phyloP scores from a whole-genome alignment of 345 rosid genomes.

The Brassica cretica region DNA sequence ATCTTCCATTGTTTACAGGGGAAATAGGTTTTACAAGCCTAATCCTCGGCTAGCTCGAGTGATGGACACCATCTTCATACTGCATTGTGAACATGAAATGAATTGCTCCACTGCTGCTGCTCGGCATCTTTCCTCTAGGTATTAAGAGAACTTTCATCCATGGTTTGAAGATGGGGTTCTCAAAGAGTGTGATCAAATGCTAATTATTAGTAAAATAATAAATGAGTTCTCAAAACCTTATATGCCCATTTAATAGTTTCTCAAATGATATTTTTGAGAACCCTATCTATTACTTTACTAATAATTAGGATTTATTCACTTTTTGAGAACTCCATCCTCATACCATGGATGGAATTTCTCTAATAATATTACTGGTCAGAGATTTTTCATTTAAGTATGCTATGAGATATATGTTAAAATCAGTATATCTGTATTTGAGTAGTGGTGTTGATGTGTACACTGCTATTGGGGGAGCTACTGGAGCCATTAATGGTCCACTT shows the following conservation, averaged over 20 bases:
- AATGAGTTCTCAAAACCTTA: neutral
- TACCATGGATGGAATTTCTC: neutral
- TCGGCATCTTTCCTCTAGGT: conserved; percentile 94
- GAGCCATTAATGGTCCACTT: conserved; percentile 90
- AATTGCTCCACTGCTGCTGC: conserved; percentile 95
- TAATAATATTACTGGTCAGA: neutral
- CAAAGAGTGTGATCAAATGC: neutral
- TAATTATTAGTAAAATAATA: neutral
- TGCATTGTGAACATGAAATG: conserved; percentile 99
- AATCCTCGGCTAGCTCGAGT: conserved; percentile 88
- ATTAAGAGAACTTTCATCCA: neutral
- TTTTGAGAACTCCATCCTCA: neutral
- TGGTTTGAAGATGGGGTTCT: neutral
- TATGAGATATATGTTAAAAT: neutral
- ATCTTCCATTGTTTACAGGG: conserved; percentile 49
- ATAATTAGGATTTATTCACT: neutral
- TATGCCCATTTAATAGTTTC: no score
- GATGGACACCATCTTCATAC: conserved; percentile 70
- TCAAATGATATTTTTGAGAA: neutral
- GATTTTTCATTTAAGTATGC: neutral
- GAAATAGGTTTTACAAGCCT: conserved; percentile 75
- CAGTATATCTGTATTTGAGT: conserved; percentile 17
- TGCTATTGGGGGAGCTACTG: conserved; percentile 87
- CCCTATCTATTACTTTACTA: neutral
- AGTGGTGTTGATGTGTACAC: conserved; percentile 93